Percentiles rank a stretch among this genome's conserved stretches.
Conservation (phyloP, 305 asterid genomes). For the Ajuga reptans region DNA sequence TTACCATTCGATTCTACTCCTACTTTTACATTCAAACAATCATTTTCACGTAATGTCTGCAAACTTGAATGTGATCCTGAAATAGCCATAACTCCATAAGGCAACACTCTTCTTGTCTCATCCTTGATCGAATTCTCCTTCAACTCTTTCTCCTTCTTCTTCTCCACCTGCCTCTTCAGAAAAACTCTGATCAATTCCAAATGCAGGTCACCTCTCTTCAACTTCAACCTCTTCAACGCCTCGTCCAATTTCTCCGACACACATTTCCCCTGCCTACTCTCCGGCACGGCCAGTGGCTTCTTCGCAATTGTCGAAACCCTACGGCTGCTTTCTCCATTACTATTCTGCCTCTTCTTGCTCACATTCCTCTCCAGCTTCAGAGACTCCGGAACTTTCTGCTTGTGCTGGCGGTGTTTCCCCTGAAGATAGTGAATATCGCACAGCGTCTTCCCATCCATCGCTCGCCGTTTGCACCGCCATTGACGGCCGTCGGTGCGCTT, state of each 20-base stretch:
- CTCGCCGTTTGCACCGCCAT: slow-evolving; percentile 89
- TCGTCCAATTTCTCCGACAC: slow-evolving; percentile 77
- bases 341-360: slow-evolving; percentile 28
- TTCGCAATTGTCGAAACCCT: slow-evolving; percentile 29
- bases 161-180: slow-evolving; percentile 73
- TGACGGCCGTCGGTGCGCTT: slow-evolving; percentile 94
- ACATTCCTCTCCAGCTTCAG: slow-evolving; percentile 66
- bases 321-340: slow-evolving; percentile 34
- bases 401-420: slow-evolving; percentile 73
- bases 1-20: slow-evolving; percentile 38
- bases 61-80: slow-evolving; percentile 36
- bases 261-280: slow-evolving; percentile 34
- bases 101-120: slow-evolving; percentile 52
- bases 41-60: slow-evolving; percentile 23
- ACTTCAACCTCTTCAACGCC: slow-evolving; percentile 70
- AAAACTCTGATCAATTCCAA: slow-evolving; percentile 81
- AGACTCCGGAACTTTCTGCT: slow-evolving; percentile 75
- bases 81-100: slow-evolving; percentile 78
- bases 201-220: slow-evolving; percentile 76
- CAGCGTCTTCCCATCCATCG: slow-evolving; percentile 74
- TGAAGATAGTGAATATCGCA: slow-evolving; percentile 84
- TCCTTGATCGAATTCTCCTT: slow-evolving; percentile 31
- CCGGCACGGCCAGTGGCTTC: slow-evolving; percentile 26
- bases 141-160: slow-evolving; percentile 48
- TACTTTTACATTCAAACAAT: slow-evolving; percentile 47